These are phyloP conservation scores for Penicillium pancosmium DNA, from an alignment of 495 filamentous ascomycete species.

Conservation along the genomic window DNA sequence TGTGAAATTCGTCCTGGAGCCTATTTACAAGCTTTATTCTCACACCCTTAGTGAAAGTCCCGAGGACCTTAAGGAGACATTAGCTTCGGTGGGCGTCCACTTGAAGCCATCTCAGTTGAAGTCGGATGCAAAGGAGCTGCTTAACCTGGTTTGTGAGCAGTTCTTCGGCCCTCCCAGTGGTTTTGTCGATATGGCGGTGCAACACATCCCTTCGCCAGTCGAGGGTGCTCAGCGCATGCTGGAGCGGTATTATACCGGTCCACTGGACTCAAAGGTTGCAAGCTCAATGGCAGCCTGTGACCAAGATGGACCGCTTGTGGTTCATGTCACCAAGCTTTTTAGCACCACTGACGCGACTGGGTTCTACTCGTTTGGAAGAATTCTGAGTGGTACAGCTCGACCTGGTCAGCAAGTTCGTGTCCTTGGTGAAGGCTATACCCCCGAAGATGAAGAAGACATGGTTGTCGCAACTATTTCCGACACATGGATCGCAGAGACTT, in stretches of 20 bases:
- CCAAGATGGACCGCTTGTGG: slow-evolving; percentile 84
- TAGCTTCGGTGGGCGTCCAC: slow-evolving; percentile 77
- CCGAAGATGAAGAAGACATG: slow-evolving; percentile 99
- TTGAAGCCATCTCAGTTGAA: slow-evolving; percentile 92
- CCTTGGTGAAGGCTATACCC: slow-evolving; percentile 91
- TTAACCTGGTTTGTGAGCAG: slow-evolving; percentile 88
- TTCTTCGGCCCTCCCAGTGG: slow-evolving; percentile 91
- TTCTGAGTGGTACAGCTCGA: slow-evolving; percentile 89
- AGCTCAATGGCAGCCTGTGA: slow-evolving; percentile 79
- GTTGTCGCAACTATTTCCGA: slow-evolving; percentile 82
- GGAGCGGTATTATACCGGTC: slow-evolving; percentile 89
- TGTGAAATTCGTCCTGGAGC: slow-evolving; percentile 92
- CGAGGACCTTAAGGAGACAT: slow-evolving; percentile 77
- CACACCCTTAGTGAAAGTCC: slow-evolving; percentile 93
- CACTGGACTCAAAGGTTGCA: slow-evolving; percentile 84
- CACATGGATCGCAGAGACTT: slow-evolving; percentile 90
- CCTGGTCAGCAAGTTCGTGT: slow-evolving; percentile 85
- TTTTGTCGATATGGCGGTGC: slow-evolving; percentile 93
- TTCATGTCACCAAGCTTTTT: slow-evolving; percentile 93
- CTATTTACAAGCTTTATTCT: slow-evolving; percentile 96
- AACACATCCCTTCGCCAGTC: slow-evolving; percentile 86
- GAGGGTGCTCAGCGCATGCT: slow-evolving; percentile 77
- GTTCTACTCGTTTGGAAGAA: slow-evolving; percentile 87
- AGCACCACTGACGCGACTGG: slow-evolving; percentile 82
- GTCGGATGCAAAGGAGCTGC: slow-evolving; percentile 82